Evolutionary conservation across 495 filamentous ascomycete species (phyloP), one percentile per base, ranked within the genome.

Genomic region (Mycothermus thermophilus): DNA sequence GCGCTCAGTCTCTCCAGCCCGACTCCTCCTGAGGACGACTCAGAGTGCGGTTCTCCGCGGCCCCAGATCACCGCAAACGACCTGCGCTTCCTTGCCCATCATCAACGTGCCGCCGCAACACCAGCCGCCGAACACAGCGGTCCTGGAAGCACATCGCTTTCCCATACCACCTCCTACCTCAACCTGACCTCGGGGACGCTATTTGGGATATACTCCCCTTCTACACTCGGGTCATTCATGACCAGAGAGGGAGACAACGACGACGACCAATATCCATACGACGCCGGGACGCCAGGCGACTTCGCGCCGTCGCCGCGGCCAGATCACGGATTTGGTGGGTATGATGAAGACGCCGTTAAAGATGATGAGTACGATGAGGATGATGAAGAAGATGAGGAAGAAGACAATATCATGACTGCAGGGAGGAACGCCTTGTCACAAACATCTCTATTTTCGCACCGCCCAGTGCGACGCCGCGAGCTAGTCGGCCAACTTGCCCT

Each of bases 171-270:
- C 16, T 41, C 38, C 3, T 67, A 83, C 18, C 68, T 88, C 46
- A 93, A 94, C 52, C 70, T 96, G 33, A 94, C 86, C 18, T 76
- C 80, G 10, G 83, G 82, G 2, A 94, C 90, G 1, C 72, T 96
- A 0, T 80, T 77, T 43, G 90, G 90, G 28, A 97, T 96, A 52
- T 96, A 90, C 61, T 70, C 74, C 8, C 81, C 77, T 10, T 26
- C 49, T 15, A 44, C 41, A 3, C 37, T 41, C 15, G 32, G 11
- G 15, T 11, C 20, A 9, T 30, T 21, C 27, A 23, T 17, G 26
- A 27, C 18, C 16, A 23, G 24, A 14, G 24, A 26, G 22, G 22
- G 22, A 18, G 26, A 35, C 16, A 30, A 42, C 10, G 17, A 30
- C 11, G 16, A 17, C 21, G 26, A 30, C 11, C 8, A 17, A 8